phyloP scores from a whole-genome alignment of 164 flowering plant genomes.

The Chimonanthus salicifolius region DNA sequence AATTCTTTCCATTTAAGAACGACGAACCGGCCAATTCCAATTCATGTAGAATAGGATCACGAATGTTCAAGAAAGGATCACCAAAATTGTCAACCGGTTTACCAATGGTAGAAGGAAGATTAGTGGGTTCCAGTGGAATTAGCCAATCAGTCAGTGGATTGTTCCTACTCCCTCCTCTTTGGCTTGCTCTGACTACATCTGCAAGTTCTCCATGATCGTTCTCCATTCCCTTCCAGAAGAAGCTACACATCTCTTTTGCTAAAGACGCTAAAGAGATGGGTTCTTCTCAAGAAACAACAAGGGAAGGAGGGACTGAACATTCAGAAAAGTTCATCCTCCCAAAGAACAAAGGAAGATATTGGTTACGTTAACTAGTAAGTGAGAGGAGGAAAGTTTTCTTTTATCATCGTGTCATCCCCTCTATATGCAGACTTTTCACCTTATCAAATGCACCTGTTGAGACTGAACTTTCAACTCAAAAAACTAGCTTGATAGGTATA shows the following conservation, averaged over 20 bases:
- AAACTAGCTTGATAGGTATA: too few relatives aligned
- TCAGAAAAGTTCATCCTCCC: neutral
- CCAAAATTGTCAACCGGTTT: conserved; percentile 36
- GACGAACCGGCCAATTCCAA: conserved; percentile 20
- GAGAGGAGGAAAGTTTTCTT: neutral
- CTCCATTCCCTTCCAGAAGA: conserved; percentile 39
- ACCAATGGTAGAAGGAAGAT: conserved; percentile 5
- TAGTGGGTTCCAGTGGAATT: conserved; percentile 25
- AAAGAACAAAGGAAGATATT: too few relatives aligned
- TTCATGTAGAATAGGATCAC: conserved; percentile 57
- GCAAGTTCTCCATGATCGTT: conserved; percentile 72
- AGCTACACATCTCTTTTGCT: conserved; percentile 30
- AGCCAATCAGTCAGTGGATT: conserved; percentile 20
- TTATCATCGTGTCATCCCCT: neutral
- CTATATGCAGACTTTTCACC: neutral
- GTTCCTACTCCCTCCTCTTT: conserved; percentile 14
- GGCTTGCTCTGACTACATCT: conserved; percentile 56
- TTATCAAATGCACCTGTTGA: too few relatives aligned
- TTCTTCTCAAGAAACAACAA: neutral
- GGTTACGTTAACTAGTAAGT: neutral
- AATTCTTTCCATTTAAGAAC: conserved; percentile 21
- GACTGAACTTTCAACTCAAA: too few relatives aligned
- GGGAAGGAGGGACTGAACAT: neutral
- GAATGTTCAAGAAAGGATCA: conserved; percentile 40
- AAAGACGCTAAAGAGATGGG: conserved; percentile 1